Evolutionary conservation across 805 yeast species (phyloP).

Genomic region (Lipomyces spencermartinsiae): DNA sequence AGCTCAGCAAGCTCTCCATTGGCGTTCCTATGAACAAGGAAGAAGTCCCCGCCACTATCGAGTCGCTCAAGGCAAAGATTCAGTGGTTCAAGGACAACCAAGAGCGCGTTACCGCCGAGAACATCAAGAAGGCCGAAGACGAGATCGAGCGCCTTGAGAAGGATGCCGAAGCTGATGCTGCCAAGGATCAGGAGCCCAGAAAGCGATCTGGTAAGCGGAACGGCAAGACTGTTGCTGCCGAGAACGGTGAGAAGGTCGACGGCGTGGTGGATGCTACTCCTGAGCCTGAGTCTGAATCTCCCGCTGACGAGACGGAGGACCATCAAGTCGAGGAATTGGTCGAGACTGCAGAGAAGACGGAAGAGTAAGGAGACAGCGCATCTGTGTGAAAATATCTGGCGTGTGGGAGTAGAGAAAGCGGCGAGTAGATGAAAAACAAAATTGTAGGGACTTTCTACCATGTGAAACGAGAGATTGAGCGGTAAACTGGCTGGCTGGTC

Average conservation of each 20-base stretch:
- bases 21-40: constrained; percentile 78
- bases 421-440: background rate
- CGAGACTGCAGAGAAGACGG: background rate
- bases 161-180: constrained; percentile 49
- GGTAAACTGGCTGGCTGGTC: background rate
- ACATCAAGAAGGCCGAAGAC: constrained; percentile 76
- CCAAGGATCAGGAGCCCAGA: constrained; percentile 14
- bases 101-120: constrained; percentile 78
- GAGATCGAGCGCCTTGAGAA: constrained; percentile 72
- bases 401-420: background rate
- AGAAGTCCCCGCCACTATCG: constrained; percentile 69
- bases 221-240: constrained; percentile 13
- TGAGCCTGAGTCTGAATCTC: constrained; percentile 28
- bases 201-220: constrained; percentile 18
- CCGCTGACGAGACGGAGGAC: constrained; percentile 30
- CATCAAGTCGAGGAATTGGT: constrained; percentile 9
- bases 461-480: background rate
- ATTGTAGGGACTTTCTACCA: background rate
- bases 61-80: constrained; percentile 73
- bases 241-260: constrained; percentile 8
- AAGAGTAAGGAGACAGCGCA: background rate
- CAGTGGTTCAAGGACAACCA: constrained; percentile 71
- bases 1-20: constrained; percentile 76
- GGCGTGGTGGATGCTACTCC: constrained; percentile 16
- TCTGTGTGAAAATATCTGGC: background rate